phyloP scores from a whole-genome alignment of 1,139 yeast genomes.

The Spencermartinsiella ligniputridi region DNA sequence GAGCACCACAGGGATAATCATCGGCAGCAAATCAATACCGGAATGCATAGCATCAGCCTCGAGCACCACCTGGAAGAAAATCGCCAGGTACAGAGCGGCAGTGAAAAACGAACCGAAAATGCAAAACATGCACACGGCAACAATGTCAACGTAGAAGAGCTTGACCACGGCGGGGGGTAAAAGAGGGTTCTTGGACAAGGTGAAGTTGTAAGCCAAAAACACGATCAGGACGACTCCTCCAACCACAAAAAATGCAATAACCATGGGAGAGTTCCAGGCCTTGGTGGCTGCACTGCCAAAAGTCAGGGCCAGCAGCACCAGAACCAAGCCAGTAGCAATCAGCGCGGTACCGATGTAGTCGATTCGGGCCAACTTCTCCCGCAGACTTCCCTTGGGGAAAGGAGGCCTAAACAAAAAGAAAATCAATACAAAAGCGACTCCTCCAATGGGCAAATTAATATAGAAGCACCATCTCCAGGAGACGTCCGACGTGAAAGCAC shows the following conservation, averaged over 20 bases:
- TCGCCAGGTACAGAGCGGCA: constrained; percentile 43
- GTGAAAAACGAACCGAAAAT: constrained; percentile 46
- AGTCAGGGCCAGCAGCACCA: constrained; percentile 47
- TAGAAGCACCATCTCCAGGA: constrained; percentile 81
- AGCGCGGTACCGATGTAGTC: constrained; percentile 49
- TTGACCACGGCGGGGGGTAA: constrained; percentile 39
- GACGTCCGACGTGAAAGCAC: constrained; percentile 56
- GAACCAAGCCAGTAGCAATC: constrained; percentile 40
- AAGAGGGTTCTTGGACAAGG: constrained; percentile 43
- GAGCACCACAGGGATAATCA: constrained; percentile 49
- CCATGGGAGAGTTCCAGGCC: constrained; percentile 53
- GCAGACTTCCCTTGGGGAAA: constrained; percentile 39
- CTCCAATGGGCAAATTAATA: constrained; percentile 66
- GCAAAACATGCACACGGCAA: constrained; percentile 39
- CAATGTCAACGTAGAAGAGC: constrained; percentile 38
- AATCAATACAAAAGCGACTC: constrained; percentile 46
- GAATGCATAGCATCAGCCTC: constrained; percentile 50
- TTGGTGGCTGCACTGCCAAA: constrained; percentile 46
- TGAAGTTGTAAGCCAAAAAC: constrained; percentile 49
- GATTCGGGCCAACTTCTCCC: constrained; percentile 40
- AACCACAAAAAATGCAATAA: constrained; percentile 49
- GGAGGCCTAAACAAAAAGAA: constrained; percentile 51
- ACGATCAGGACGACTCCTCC: constrained; percentile 45
- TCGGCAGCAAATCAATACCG: constrained; percentile 54
- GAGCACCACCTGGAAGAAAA: constrained; percentile 53